A percentile compares a stretch with the other conserved stretches of the same genome.
Evolutionary conservation across 2,329 filamentous ascomycete genomes (phyloP).

Genomic region (Pyricularia grisea): DNA sequence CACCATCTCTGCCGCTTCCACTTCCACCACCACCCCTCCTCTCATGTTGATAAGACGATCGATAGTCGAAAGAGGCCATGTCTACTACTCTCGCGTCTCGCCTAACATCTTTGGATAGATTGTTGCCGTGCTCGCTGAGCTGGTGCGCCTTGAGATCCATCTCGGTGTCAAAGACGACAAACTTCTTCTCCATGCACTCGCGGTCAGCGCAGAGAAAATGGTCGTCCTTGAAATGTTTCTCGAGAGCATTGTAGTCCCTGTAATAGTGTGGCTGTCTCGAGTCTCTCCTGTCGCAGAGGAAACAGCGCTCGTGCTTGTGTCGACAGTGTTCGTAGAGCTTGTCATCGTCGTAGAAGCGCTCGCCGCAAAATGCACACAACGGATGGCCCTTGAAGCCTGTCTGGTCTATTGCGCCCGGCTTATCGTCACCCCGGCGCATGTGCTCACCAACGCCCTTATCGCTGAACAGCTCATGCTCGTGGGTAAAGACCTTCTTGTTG

Average conservation of each 20-base stretch:
- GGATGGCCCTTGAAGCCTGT: conserved; percentile 96
- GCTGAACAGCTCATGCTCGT: conserved; percentile 91
- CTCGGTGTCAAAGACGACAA: conserved; percentile 91
- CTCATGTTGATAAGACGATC: conserved; percentile 60
- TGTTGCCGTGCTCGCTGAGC: conserved; percentile 69
- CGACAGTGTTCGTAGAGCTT: conserved; percentile 91
- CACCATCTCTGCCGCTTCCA: conserved; percentile 27
- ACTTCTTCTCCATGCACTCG: conserved; percentile 94
- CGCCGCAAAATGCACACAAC: conserved; percentile 83
- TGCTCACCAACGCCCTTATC: conserved; percentile 73
- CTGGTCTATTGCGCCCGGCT: conserved; percentile 80
- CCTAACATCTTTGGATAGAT: conserved; percentile 72
- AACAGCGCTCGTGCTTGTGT: conserved; percentile 89
- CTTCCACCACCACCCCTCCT: conserved; percentile 37
- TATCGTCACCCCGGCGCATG: conserved; percentile 84
- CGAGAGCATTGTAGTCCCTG: conserved; percentile 75
- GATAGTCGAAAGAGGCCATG: conserved; percentile 75
- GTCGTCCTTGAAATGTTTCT: conserved; percentile 77
- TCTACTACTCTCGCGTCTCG: conserved; percentile 80
- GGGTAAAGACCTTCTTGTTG: conserved; percentile 97
- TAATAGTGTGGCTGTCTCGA: conserved; percentile 80
- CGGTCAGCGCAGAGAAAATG: conserved; percentile 79
- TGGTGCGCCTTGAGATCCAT: conserved; percentile 94
- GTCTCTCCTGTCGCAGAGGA: conserved; percentile 73
- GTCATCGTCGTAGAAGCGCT: conserved; percentile 91